Evolutionary conservation across 495 filamentous ascomycete species (phyloP).

Genomic region (Xylaria sp.): DNA sequence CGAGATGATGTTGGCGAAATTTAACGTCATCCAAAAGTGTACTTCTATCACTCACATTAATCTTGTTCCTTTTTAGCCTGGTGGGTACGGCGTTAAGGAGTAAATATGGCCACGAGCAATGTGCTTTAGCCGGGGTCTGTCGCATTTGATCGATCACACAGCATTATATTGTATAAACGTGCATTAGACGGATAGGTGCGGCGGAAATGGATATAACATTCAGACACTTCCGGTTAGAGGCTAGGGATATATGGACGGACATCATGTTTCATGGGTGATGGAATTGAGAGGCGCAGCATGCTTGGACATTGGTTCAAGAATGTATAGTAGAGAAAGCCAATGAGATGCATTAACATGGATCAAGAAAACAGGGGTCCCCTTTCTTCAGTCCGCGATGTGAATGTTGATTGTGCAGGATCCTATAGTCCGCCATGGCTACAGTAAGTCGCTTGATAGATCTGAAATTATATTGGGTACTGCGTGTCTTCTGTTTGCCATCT

Average conservation of each 20-base stretch:
- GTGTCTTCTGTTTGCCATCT: too few relatives aligned
- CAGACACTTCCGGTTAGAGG: neutral
- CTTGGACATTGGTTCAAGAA: neutral
- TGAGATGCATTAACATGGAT: neutral
- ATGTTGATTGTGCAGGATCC: neutral
- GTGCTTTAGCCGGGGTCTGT: neutral
- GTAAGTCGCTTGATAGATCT: neutral
- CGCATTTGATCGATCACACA: neutral
- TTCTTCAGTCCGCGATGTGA: neutral
- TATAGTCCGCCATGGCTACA: neutral
- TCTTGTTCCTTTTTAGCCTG: neutral
- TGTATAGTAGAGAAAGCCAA: constrained; percentile 2
- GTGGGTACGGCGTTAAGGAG: constrained; percentile 11
- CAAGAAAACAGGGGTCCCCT: neutral
- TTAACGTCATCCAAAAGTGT: constrained; percentile 2
- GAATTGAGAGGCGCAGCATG: neutral
- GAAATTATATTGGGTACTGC: too few relatives aligned
- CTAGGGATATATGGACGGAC: neutral
- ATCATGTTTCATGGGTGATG: neutral
- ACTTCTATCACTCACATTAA: constrained; percentile 16
- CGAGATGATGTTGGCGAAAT: neutral
- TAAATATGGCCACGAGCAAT: neutral
- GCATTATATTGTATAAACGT: neutral
- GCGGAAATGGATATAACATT: neutral
- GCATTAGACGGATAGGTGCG: constrained; percentile 5